Conservation (phyloP, 257 asterid species). For the Rubia yunnanensis region DNA sequence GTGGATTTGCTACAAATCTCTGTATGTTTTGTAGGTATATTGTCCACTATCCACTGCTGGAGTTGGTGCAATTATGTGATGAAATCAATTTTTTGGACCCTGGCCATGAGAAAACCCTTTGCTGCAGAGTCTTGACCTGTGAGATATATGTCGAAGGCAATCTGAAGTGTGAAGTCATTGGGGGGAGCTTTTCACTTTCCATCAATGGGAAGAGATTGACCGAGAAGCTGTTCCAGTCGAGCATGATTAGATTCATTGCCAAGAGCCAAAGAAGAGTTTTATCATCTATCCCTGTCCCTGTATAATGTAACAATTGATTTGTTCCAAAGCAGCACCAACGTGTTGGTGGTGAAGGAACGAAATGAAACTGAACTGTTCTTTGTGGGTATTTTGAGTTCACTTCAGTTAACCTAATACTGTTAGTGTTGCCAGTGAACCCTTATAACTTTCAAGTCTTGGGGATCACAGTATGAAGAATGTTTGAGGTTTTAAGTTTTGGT, state of each 20-base stretch:
- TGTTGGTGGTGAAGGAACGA: constrained; percentile 6
- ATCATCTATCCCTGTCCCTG: not conserved
- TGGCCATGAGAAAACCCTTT: not conserved
- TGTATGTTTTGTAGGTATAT: not conserved
- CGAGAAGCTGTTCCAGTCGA: not conserved
- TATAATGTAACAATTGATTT: constrained; percentile 8
- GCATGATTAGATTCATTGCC: not conserved
- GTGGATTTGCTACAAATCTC: not conserved
- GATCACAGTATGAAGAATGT: not conserved
- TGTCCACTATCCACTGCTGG: constrained; percentile 6
- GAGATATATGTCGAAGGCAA: not conserved
- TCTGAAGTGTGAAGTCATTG: constrained; percentile 1
- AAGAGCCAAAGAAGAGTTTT: not conserved
- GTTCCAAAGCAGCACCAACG: not conserved
- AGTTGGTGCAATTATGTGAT: constrained; percentile 4
- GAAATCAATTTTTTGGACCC: not conserved
- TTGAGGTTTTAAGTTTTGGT: not conserved
- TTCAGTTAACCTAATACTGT: not conserved
- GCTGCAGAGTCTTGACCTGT: constrained; percentile 2
- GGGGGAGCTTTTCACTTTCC: not conserved
- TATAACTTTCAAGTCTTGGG: not conserved
- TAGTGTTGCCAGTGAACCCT: not conserved
- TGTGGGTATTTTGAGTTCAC: not conserved
- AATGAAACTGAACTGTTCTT: not conserved
- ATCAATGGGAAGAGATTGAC: not conserved